These are phyloP conservation scores for Cryptococcus sp. DNA, from an alignment of 1,284 basidiomycete genomes.

Conservation along the genomic window DNA sequence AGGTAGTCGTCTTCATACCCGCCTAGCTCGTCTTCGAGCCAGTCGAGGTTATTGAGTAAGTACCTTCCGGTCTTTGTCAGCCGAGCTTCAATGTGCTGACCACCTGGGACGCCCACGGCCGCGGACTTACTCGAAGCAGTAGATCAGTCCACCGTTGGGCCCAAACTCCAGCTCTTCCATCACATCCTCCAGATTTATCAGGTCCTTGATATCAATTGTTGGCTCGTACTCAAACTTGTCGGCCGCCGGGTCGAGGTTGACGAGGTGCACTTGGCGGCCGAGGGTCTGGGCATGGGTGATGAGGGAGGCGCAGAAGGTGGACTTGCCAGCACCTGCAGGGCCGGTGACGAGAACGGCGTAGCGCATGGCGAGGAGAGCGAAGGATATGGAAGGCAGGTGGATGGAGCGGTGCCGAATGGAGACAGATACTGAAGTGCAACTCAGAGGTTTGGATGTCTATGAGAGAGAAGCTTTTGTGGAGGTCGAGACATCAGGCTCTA, in stretches of 20 bases:
- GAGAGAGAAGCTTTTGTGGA: too few species aligned
- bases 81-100: neutral
- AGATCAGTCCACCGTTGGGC: slow-evolving; percentile 94
- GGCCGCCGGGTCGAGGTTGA: slow-evolving; percentile 97
- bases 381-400: neutral
- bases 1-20: slow-evolving; percentile 96
- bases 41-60: slow-evolving; percentile 93
- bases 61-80: slow-evolving; percentile 59
- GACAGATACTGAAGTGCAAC: too few species aligned
- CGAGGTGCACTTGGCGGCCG: slow-evolving; percentile 82
- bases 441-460: too few species aligned
- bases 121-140: slow-evolving; percentile 93
- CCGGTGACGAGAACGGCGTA: slow-evolving; percentile 72
- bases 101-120: neutral
- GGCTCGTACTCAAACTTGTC: slow-evolving; percentile 92
- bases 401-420: neutral
- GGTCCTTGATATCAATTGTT: slow-evolving; percentile 88
- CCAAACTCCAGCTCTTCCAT: slow-evolving; percentile 95
- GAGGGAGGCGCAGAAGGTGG: slow-evolving; percentile 85
- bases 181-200: slow-evolving; percentile 90
- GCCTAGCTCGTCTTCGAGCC: slow-evolving; percentile 96
- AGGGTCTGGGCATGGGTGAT: slow-evolving; percentile 85
- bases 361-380: slow-evolving; percentile 59
- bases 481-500: too few species aligned
- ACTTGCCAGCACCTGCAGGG: slow-evolving; percentile 96